Evolutionary conservation across 2,329 filamentous ascomycete genomes (phyloP), one percentile per base, ranked within the genome.

Genomic region (Aspergillus alliaceus): DNA sequence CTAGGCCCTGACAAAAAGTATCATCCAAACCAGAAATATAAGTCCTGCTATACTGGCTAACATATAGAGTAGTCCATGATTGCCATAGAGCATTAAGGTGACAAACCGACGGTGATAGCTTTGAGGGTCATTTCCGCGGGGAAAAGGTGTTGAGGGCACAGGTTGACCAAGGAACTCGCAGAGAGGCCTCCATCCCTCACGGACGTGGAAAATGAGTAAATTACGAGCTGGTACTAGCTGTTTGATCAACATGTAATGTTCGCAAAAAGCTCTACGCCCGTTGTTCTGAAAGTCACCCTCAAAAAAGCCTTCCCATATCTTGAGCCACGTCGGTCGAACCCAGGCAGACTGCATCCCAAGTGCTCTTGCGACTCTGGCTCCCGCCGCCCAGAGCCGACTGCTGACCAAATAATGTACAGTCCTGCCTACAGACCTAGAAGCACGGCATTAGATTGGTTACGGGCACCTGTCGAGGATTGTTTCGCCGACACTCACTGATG

Each of bases 231-330:
- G 75, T 9, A 68, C 63, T 31, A 79, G 24, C 39, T 59, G 55
- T 7, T 68, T 71, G n/a, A 82, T 72, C 56, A 78, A 71, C 11
- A 75, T 75, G 66, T 82, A 81, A 68, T 82, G 78, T 51, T 77
- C 72, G 27, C 71, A 69, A 74, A 51, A 61, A 18, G 20, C 46
- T 31, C 32, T 37, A 15, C 48, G 47, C 7, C 56, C 56, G 15
- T 58, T 29, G 12, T 14, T 22, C 5, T 53, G 22, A 18, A 46
- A 44, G 12, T 44, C 25, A 0, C n/a, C 40, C 15, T 24, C 31
- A 8, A 54, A 34, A 6, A 37, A n/a, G 15, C 37, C 51, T 7
- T 34, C 8, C n/a, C 51, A 34, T 34, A 15, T 34, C 31, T 34
- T 34, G 31, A 5, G 31, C 31, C 31, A 34, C 12, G 31, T 34